phyloP scores from a whole-genome alignment of 495 filamentous ascomycete species.

The Aspergillus kassunensis region DNA sequence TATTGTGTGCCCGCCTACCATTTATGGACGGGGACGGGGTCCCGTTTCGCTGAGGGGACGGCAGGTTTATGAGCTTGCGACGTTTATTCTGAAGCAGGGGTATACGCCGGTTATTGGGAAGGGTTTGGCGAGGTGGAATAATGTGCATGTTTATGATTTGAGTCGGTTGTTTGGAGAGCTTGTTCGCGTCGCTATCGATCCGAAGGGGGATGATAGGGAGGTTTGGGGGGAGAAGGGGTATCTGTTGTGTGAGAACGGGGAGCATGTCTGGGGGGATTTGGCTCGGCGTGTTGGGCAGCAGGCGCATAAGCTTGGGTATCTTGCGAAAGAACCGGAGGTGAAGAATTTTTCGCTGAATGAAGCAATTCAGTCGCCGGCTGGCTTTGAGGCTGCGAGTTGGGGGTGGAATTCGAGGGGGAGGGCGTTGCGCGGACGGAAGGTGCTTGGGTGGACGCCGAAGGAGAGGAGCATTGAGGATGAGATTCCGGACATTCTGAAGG shows the following conservation, averaged over 20 bases:
- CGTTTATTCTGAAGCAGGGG: slow-evolving; percentile 48
- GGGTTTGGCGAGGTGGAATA: slow-evolving; percentile 59
- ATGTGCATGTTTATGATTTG: slow-evolving; percentile 66
- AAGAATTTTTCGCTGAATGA: slow-evolving; percentile 25
- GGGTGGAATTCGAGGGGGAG: slow-evolving; percentile 57
- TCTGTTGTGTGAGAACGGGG: slow-evolving; percentile 66
- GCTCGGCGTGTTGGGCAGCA: slow-evolving; percentile 51
- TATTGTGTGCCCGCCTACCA: slow-evolving; percentile 66
- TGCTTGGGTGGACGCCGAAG: slow-evolving; percentile 58
- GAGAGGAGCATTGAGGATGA: slow-evolving; percentile 46
- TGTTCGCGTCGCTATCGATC: slow-evolving; percentile 51
- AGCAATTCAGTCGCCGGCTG: slow-evolving; percentile 27
- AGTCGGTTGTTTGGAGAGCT: slow-evolving; percentile 46
- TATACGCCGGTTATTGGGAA: slow-evolving; percentile 52
- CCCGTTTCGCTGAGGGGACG: slow-evolving; percentile 54
- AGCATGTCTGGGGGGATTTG: slow-evolving; percentile 64
- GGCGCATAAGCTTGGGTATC: slow-evolving; percentile 55
- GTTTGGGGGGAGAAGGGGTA: slow-evolving; percentile 68
- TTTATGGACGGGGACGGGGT: slow-evolving; percentile 63
- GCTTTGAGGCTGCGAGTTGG: slow-evolving; percentile 33
- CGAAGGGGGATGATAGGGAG: slow-evolving; percentile 39
- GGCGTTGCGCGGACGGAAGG: slow-evolving; percentile 52
- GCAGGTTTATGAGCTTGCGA: slow-evolving; percentile 53
- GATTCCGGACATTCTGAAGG: slow-evolving; percentile 42
- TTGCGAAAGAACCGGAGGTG: slow-evolving; percentile 47